Base-by-base conservation (phyloP, 768 basidiomycete genomes). In the Calocybe indica region DNA sequence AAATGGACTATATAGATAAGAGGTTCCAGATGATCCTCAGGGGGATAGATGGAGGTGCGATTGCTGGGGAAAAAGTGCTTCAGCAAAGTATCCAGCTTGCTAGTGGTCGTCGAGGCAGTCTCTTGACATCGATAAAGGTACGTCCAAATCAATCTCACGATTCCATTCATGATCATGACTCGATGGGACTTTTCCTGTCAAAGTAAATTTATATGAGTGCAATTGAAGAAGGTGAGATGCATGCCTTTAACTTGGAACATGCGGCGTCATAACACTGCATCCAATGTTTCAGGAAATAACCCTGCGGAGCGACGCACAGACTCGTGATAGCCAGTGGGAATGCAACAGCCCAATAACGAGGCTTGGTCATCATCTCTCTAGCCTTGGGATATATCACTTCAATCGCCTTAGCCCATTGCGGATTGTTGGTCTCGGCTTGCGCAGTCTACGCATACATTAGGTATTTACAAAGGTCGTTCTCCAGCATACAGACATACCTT, bases 71-170 rank as follows among this genome's bases (percentile, higher is more conserved):
- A 91, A 63, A 94, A 85, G 44, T 82, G 72, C 55, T 83, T 89
- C 43, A 89, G 59, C 35, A 94, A 58, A 0, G 65, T 67, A 52
- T 96, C 92, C 36, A 97, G 65, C 58, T 85, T 91, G 29, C 80
- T 68, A n/a, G 82, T 80, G n/a, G 82, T 83, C 2, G 88, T 85
- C 0, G 92, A 88, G 1, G 80, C 69, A 5, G 87, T 76, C 63
- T 97, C 94, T 53, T 86, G 83, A 59, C 92, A 94, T 11, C 94
- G 85, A 60, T 91, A 94, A n/a, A 96, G 72, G 63, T 96, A 97
- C 2, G 92, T 90, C 94, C 93, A 97, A 32, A 93, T 67, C 37
- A 96, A 65, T 7, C 94, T 82, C 52, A 92, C 61, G 47, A 88
- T 78, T 9, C 89, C 88, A 54, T 93, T 94, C 68, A 94, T 72